These are phyloP conservation scores for Boletus bicolor DNA, from an alignment of 768 basidiomycete genomes.

Conservation along the genomic window DNA sequence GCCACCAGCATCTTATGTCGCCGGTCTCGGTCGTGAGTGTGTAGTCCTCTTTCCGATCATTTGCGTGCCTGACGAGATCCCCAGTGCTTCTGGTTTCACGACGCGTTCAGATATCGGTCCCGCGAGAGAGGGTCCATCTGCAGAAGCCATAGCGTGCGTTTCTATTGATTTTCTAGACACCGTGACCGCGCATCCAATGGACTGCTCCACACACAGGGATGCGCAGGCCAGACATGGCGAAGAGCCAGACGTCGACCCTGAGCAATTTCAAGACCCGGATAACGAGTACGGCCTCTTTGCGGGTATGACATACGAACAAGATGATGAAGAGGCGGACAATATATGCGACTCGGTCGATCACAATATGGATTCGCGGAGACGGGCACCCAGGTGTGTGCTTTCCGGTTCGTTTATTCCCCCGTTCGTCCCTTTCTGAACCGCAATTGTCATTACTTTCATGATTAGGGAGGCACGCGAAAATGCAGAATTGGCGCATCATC, in stretches of 20 bases:
- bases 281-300: constrained; percentile 96
- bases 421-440: neutral
- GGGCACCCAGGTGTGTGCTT: constrained; percentile 67
- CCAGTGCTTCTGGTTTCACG: constrained; percentile 93
- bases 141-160: constrained; percentile 82
- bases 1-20: constrained; percentile 96
- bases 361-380: constrained; percentile 84
- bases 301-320: constrained; percentile 92
- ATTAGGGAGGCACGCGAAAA: constrained; percentile 73
- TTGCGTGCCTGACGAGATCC: constrained; percentile 9
- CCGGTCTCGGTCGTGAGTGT: constrained; percentile 95
- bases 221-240: constrained; percentile 85
- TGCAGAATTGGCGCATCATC: constrained; percentile 68
- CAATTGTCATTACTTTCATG: neutral
- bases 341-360: constrained; percentile 93
- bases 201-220: constrained; percentile 50
- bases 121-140: constrained; percentile 91
- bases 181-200: neutral
- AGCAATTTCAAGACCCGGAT: constrained; percentile 91
- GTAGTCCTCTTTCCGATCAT: constrained; percentile 27
- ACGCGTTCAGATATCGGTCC: constrained; percentile 99
- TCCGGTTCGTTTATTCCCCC: constrained; percentile 37
- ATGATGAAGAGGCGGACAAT: constrained; percentile 95
- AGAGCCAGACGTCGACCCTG: constrained; percentile 83
- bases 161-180: neutral